Conservation (phyloP, 1,284 basidiomycete genomes). For the Mycena citricolor region DNA sequence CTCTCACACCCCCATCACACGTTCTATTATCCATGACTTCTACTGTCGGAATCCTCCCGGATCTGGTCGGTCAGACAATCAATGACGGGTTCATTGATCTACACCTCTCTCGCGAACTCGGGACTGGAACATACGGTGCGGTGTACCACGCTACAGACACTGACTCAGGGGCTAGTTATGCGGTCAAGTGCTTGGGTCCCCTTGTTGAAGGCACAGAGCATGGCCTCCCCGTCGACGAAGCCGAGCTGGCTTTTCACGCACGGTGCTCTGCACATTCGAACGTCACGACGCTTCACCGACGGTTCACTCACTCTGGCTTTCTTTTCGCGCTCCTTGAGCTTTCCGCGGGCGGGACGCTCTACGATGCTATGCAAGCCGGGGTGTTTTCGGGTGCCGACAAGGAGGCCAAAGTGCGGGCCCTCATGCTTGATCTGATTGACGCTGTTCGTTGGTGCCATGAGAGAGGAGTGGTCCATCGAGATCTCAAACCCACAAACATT, state of each 20-base stretch:
- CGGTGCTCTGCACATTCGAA: slow-evolving; percentile 71
- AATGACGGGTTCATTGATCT: too few relatives aligned
- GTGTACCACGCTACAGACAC: slow-evolving; percentile 73
- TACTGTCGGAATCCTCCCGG: too few relatives aligned
- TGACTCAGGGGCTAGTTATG: slow-evolving; percentile 42
- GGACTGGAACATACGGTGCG: slow-evolving; percentile 41
- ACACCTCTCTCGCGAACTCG: slow-evolving; percentile 65
- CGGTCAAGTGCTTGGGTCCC: slow-evolving; percentile 61
- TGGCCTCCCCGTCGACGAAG: slow-evolving; percentile 22
- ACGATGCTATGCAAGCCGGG: slow-evolving; percentile 43
- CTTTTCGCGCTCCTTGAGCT: slow-evolving; percentile 58
- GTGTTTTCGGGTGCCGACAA: slow-evolving; percentile 48
- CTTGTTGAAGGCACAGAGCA: slow-evolving; percentile 31
- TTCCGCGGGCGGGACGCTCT: slow-evolving; percentile 61
- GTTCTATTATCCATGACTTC: too few relatives aligned
- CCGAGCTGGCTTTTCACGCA: slow-evolving; percentile 61
- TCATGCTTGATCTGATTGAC: slow-evolving; percentile 76
- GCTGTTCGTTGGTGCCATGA: slow-evolving; percentile 72
- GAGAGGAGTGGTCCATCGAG: slow-evolving; percentile 79
- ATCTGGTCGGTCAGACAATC: too few relatives aligned
- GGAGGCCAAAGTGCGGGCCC: slow-evolving; percentile 55
- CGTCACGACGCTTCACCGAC: slow-evolving; percentile 75
- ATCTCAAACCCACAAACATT: slow-evolving; percentile 89
- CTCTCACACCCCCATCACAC: too few relatives aligned
- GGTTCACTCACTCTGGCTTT: slow-evolving; percentile 54